Evolutionary conservation across 352 stramenopile genomes (phyloP), one percentile per base, ranked within the genome.

Genomic region (Globisporangium megalacanthum): DNA sequence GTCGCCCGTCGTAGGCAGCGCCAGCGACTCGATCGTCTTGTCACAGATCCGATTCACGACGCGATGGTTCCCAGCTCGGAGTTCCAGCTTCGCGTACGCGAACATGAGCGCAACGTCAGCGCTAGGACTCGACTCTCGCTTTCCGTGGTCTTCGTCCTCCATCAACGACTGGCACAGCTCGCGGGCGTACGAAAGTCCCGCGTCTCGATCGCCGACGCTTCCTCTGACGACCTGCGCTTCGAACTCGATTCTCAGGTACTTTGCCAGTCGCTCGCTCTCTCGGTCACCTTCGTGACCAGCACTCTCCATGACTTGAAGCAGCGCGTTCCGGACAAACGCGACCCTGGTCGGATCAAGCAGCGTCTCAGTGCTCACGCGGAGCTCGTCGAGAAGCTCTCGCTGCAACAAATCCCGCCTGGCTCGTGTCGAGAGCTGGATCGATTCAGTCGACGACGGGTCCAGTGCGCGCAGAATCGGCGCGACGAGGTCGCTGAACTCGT

Each of bases 11-110:
- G 33, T 52, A 13, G 39, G 15, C 15, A 39, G 20, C 11, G 48
- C 49, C 4, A 83, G 54, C 22, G 70, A 75, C 29, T 46, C 52
- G 5, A 89, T 33, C 17, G 70, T 85, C 48, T 75, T 90, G 20
- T 82, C 75, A 29, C 77, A 89, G 14, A 88, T 76, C 11, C 79
- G 77, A 35, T 58, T 56, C 17, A 78, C 62, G 51, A 86, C 73
- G 8, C 69, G 71, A 1, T 61, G 42, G 41, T 88, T 83, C 15
- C 69, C 62, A 15, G 82, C n/a, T 10, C 53, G 57, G 20, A 72
- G 58, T 49, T 92, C 82, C 15, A 88, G 35, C 29, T 75, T 66
- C 7, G 79, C 76, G 49, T 92, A 89, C 11, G 73, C 65, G 49
- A 65, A 69, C 54, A 88, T 60, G 47, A 75, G 62, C 25, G 52